A percentile compares a stretch with the other conserved stretches of the same genome.
phyloP scores from a whole-genome alignment of 1,284 basidiomycete species.

The Fomitopsis pinicola region DNA sequence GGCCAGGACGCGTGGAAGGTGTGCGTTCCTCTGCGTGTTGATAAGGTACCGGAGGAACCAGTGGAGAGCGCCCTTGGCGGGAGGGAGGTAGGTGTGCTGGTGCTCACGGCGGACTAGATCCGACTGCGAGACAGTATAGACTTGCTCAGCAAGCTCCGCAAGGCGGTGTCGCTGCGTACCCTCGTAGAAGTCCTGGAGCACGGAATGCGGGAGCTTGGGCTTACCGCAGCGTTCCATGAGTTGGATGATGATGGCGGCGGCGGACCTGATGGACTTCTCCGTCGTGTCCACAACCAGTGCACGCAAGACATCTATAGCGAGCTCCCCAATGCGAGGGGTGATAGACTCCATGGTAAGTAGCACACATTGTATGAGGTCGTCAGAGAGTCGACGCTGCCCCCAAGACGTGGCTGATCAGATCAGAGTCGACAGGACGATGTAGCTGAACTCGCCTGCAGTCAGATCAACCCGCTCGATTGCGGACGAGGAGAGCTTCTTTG shows the following conservation, averaged over 20 bases:
- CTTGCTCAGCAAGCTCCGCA: constrained; percentile 12
- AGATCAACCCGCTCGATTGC: constrained; percentile 32
- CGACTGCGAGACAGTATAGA: constrained; percentile 17
- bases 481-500: constrained; percentile 31
- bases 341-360: constrained; percentile 4
- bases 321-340: constrained; percentile 8
- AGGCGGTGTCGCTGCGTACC: constrained; percentile 11
- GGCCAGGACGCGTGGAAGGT: constrained; percentile 40
- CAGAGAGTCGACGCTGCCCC: constrained; percentile 41
- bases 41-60: constrained; percentile 50
- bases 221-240: constrained; percentile 11
- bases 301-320: constrained; percentile 12
- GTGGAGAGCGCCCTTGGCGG: constrained; percentile 36
- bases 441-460: constrained; percentile 32
- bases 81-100: constrained; percentile 41
- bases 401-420: constrained; percentile 46
- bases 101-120: not conserved
- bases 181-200: constrained; percentile 25
- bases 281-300: constrained; percentile 15
- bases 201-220: constrained; percentile 11
- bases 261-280: constrained; percentile 11
- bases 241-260: constrained; percentile 8
- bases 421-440: constrained; percentile 41
- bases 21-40: constrained; percentile 31
- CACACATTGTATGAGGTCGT: constrained; percentile 27